Conservation (phyloP, 805 yeast species). For the Nakazawaea peltata region DNA sequence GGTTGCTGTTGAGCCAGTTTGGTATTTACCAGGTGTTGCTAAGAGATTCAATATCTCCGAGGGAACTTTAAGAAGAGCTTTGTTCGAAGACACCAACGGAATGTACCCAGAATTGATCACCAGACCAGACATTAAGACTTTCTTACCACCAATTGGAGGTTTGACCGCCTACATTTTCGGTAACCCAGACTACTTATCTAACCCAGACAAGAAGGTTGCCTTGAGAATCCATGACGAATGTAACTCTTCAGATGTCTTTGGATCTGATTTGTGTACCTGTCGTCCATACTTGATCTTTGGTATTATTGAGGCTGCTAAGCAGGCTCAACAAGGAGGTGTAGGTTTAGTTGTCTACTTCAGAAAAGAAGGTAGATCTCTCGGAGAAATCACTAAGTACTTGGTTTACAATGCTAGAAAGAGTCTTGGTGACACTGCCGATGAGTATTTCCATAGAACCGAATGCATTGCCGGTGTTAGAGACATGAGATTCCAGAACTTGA, state of each 20-base stretch:
- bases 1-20: conserved; percentile 63
- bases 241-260: conserved; percentile 64
- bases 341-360: conserved; percentile 61
- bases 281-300: conserved; percentile 63
- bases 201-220: conserved; percentile 43
- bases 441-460: conserved; percentile 61
- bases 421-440: conserved; percentile 61
- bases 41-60: conserved; percentile 52
- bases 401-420: conserved; percentile 68
- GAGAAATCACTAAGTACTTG: conserved; percentile 62
- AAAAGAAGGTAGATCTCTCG: conserved; percentile 64
- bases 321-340: conserved; percentile 59
- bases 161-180: conserved; percentile 61
- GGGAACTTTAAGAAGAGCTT: conserved; percentile 44
- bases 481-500: conserved; percentile 62
- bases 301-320: conserved; percentile 58
- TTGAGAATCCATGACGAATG: conserved; percentile 63
- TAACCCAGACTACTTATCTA: conserved; percentile 44
- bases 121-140: conserved; percentile 58
- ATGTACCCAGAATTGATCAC: conserved; percentile 64
- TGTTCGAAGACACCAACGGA: conserved; percentile 64
- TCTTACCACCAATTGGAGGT: conserved; percentile 66
- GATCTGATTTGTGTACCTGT: conserved; percentile 63
- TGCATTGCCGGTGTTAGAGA: conserved; percentile 68
- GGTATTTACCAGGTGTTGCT: conserved; percentile 67